Evolutionary conservation across 2,329 filamentous ascomycete genomes (phyloP).

Genomic region (Penicillium psychrosexuale): DNA sequence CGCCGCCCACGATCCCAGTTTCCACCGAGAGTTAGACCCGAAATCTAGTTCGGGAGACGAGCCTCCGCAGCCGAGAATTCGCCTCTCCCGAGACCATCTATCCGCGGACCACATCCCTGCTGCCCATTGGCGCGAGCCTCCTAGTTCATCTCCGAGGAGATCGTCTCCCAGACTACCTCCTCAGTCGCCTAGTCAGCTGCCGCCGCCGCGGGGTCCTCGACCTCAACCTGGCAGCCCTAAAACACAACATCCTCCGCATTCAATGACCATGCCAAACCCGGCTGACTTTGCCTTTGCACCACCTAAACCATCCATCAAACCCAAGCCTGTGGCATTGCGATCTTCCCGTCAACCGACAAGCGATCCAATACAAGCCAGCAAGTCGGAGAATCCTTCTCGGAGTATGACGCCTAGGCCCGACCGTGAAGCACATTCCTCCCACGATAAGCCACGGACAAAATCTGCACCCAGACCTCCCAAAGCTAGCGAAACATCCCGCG

Average conservation of each 20-base stretch:
- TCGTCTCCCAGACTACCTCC: conserved; percentile 13
- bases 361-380: conserved; percentile 13
- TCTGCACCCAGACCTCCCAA: conserved; percentile 19
- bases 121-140: conserved; percentile 25
- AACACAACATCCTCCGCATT: conserved; percentile 8
- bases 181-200: neutral
- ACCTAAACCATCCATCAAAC: conserved; percentile 34
- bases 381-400: conserved; percentile 26
- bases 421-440: conserved; percentile 12
- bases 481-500: conserved; percentile 7
- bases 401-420: conserved; percentile 16
- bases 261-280: conserved; percentile 21
- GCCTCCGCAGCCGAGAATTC: conserved; percentile 9
- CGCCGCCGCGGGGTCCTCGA: conserved; percentile 11
- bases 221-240: conserved; percentile 17
- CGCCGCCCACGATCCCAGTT: conserved; percentile 26
- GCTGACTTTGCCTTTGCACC: conserved; percentile 18
- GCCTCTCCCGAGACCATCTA: conserved; percentile 5
- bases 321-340: conserved; percentile 38
- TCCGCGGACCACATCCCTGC: conserved; percentile 18
- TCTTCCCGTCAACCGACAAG: conserved; percentile 22
- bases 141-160: conserved; percentile 12
- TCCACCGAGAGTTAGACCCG: conserved; percentile 26
- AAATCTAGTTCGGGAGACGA: conserved; percentile 27
- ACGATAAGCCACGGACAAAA: conserved; percentile 18